phyloP scores from a whole-genome alignment of 345 rosid genomes.

The Citrus hindsii region DNA sequence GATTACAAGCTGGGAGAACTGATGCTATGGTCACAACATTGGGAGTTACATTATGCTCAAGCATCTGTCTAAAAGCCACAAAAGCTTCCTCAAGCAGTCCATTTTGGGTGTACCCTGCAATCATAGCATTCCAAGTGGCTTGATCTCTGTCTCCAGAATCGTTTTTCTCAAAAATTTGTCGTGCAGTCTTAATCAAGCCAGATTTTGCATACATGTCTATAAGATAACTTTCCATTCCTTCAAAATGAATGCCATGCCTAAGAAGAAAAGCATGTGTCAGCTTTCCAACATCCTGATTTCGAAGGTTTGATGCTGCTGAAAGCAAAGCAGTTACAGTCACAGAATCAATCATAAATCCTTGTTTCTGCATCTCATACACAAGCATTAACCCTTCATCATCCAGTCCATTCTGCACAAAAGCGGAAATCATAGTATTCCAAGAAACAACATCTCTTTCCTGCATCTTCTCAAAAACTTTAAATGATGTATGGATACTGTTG shows the following conservation, averaged over 20 bases:
- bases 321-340: slow-evolving; percentile 77
- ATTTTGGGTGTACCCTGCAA: slow-evolving; percentile 79
- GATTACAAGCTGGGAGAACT: slow-evolving; percentile 75
- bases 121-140: slow-evolving; percentile 89
- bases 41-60: slow-evolving; percentile 54
- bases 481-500: slow-evolving; percentile 54
- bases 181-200: slow-evolving; percentile 56
- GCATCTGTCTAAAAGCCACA: slow-evolving; percentile 50
- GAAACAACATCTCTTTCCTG: slow-evolving; percentile 67
- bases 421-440: slow-evolving; percentile 88
- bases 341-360: slow-evolving; percentile 54
- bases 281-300: slow-evolving; percentile 61
- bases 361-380: slow-evolving; percentile 82
- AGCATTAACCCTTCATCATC: slow-evolving; percentile 87
- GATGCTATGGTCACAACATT: slow-evolving; percentile 76
- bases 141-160: slow-evolving; percentile 45
- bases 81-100: slow-evolving; percentile 59
- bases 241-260: slow-evolving; percentile 56
- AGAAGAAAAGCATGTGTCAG: slow-evolving; percentile 80
- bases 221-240: slow-evolving; percentile 79
- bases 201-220: slow-evolving; percentile 88
- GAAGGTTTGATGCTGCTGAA: slow-evolving; percentile 85
- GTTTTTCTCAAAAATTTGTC: slow-evolving; percentile 40
- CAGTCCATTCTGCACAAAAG: slow-evolving; percentile 75
- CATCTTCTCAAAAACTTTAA: slow-evolving; percentile 65